Evolutionary conservation across 306 rosid genomes (phyloP).

Genomic region (Albizia julibrissin): DNA sequence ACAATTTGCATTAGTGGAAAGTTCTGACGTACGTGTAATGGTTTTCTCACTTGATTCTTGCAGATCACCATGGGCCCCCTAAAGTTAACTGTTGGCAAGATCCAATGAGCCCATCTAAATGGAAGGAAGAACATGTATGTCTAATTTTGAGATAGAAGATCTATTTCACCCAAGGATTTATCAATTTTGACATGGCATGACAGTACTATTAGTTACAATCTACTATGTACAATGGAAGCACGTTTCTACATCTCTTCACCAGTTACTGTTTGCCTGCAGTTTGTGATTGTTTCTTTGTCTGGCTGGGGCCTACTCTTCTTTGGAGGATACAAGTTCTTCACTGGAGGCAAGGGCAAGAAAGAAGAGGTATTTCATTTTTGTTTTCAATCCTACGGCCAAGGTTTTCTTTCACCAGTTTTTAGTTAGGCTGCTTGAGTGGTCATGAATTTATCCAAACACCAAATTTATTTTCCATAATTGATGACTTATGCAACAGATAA

Average conservation of each 20-base stretch:
- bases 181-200: conserved; percentile 20
- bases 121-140: conserved; percentile 99
- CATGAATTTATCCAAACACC: conserved; percentile 3
- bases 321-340: conserved; percentile 63
- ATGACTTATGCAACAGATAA: conserved; percentile 10
- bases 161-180: neutral
- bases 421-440: neutral
- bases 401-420: conserved; percentile 14
- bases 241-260: conserved; percentile 29
- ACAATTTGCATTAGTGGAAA: neutral
- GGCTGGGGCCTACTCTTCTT: conserved; percentile 84
- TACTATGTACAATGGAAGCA: neutral
- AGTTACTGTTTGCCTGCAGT: conserved; percentile 53
- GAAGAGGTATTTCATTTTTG: conserved; percentile 68
- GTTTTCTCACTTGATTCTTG: conserved; percentile 34
- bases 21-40: conserved; percentile 19
- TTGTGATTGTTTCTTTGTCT: conserved; percentile 72
- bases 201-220: neutral
- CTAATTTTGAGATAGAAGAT: conserved; percentile 29
- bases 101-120: conserved; percentile 88
- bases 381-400: neutral
- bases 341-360: conserved; percentile 79
- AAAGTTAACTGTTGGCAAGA: conserved; percentile 78
- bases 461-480: conserved; percentile 12
- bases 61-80: conserved; percentile 89